Percentiles rank a stretch among this genome's conserved stretches.
Conservation (phyloP, 768 basidiomycete genomes). For the Kwoniella botswanensis region DNA sequence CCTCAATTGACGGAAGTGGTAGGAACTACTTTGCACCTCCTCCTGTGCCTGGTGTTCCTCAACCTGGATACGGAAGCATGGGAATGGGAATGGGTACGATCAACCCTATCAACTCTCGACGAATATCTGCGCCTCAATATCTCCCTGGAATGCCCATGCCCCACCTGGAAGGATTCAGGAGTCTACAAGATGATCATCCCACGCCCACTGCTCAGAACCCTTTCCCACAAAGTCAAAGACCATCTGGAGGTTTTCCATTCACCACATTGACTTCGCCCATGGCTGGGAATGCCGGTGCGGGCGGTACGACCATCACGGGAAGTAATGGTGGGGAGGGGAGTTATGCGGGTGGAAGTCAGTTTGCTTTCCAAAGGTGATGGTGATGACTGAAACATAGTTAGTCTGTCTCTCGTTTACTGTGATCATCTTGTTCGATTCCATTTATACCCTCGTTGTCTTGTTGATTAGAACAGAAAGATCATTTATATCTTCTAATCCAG, state of each 20-base stretch:
- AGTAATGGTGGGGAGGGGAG: slow-evolving; percentile 8
- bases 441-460: too few species aligned
- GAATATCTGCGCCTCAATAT: slow-evolving; percentile 38
- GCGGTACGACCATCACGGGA: not conserved
- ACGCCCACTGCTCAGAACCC: slow-evolving; percentile 49
- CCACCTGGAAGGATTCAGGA: slow-evolving; percentile 30
- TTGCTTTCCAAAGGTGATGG: slow-evolving; percentile 38
- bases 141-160: slow-evolving; percentile 9
- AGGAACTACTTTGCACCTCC: slow-evolving; percentile 22
- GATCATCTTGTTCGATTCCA: too few species aligned
- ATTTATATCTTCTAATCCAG: too few species aligned
- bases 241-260: slow-evolving; percentile 21
- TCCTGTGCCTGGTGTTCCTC: not conserved
- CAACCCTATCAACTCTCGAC: slow-evolving; percentile 10
- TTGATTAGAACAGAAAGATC: too few species aligned
- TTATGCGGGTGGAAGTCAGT: slow-evolving; percentile 22
- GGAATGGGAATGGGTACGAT: not conserved
- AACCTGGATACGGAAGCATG: not conserved
- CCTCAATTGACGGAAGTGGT: slow-evolving; percentile 34
- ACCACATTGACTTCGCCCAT: slow-evolving; percentile 30
- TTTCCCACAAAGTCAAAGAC: slow-evolving; percentile 24
- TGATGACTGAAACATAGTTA: too few species aligned
- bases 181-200: slow-evolving; percentile 34
- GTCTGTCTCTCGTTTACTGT: too few species aligned
- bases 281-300: slow-evolving; percentile 7